These are phyloP conservation scores for Rubia peregrina DNA, from an alignment of 305 asterid species.

Conservation along the genomic window DNA sequence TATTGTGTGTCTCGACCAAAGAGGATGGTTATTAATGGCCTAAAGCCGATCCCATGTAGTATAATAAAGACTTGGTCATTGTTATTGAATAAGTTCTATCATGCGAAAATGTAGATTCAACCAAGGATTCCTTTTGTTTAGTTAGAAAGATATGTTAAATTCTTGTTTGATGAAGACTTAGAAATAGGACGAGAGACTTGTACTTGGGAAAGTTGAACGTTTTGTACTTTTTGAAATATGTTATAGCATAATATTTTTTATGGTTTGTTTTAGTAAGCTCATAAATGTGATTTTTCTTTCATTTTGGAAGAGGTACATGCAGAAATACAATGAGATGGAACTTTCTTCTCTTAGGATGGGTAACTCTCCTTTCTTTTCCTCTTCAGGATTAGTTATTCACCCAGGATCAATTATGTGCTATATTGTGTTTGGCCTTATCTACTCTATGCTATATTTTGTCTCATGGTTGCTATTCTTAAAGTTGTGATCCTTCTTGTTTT, in stretches of 20 bases:
- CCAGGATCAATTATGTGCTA: no score
- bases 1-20: no score
- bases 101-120: background rate
- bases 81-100: no score
- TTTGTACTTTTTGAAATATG: no score
- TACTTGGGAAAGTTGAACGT: no score
- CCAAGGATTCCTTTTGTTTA: background rate
- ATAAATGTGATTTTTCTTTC: background rate
- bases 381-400: background rate
- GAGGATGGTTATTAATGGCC: no score
- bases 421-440: background rate
- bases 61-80: background rate
- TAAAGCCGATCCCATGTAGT: no score
- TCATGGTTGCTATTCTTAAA: background rate
- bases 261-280: background rate
- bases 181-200: background rate
- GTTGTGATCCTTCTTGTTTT: background rate
- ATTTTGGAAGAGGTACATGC: slow-evolving; percentile 58
- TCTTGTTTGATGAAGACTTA: background rate
- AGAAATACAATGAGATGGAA: slow-evolving; percentile 55
- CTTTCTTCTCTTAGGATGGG: slow-evolving; percentile 83
- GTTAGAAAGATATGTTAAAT: background rate
- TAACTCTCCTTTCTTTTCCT: slow-evolving; percentile 20
- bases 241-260: no score
- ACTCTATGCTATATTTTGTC: background rate